Conservation (phyloP, 2,329 filamentous ascomycete species). For the Fusarium buxicola region DNA sequence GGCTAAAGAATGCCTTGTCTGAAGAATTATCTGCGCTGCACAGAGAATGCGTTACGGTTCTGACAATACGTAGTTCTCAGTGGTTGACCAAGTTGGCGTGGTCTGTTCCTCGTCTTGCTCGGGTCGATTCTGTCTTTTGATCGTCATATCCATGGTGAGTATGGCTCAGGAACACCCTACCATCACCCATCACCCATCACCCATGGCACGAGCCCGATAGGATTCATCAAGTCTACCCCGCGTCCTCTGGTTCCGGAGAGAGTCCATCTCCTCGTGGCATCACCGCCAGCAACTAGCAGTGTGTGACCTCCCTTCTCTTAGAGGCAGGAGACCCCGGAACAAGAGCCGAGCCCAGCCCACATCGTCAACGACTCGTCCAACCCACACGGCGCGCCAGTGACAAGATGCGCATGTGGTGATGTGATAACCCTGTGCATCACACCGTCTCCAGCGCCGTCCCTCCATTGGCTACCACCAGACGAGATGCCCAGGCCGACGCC, state of each 20-base stretch:
- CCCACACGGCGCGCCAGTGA: slow-evolving; percentile 44
- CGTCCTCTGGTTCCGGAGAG: slow-evolving; percentile 15
- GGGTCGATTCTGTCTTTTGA: slow-evolving; percentile 22
- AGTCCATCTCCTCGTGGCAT: slow-evolving; percentile 28
- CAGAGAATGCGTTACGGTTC: neutral
- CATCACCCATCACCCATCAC: slow-evolving; percentile 19
- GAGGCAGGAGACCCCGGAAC: slow-evolving; percentile 15
- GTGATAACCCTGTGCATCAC: slow-evolving; percentile 46
- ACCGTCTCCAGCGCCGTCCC: slow-evolving; percentile 35
- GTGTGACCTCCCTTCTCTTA: slow-evolving; percentile 8
- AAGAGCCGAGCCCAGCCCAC: slow-evolving; percentile 14
- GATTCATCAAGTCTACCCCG: slow-evolving; percentile 28
- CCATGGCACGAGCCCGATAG: slow-evolving; percentile 27
- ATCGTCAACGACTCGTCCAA: slow-evolving; percentile 30
- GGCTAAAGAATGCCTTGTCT: slow-evolving; percentile 11
- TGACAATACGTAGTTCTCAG: slow-evolving; percentile 9
- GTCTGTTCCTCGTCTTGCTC: slow-evolving; percentile 25
- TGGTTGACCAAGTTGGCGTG: slow-evolving; percentile 11
- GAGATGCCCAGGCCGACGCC: slow-evolving; percentile 25
- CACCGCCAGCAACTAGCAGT: slow-evolving; percentile 10
- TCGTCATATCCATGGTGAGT: slow-evolving; percentile 16
- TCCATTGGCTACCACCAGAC: slow-evolving; percentile 39
- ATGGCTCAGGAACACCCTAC: slow-evolving; percentile 16
- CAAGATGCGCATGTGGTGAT: slow-evolving; percentile 46
- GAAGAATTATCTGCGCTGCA: neutral